These are phyloP conservation scores for Hymenoscyphus infarciens DNA, from an alignment of 2,329 filamentous ascomycete genomes.

Conservation along the genomic window DNA sequence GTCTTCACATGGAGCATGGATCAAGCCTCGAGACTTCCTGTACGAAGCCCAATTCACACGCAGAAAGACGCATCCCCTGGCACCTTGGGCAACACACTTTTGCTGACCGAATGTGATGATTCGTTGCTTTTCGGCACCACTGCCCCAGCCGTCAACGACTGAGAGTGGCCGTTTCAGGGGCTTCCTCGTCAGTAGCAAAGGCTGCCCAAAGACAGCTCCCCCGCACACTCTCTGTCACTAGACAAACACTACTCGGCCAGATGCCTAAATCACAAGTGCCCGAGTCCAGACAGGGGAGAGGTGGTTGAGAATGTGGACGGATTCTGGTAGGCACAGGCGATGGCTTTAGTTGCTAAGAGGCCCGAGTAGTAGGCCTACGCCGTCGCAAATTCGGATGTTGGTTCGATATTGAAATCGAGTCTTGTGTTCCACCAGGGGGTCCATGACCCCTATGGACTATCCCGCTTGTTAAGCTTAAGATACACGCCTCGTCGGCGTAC, in stretches of 20 bases:
- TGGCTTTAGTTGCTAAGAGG: not conserved
- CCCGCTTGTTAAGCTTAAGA: slow-evolving; percentile 5
- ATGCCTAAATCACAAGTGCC: not conserved
- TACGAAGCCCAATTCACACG: slow-evolving; percentile 9
- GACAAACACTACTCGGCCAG: not conserved
- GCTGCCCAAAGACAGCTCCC: not conserved
- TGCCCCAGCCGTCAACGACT: not conserved
- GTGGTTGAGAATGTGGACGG: not conserved
- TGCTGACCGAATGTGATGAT: slow-evolving; percentile 3
- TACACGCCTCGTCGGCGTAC: slow-evolving; percentile 4
- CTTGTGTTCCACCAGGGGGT: not conserved
- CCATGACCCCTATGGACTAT: slow-evolving; percentile 1
- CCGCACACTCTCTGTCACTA: not conserved
- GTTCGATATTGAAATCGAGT: slow-evolving; percentile 2
- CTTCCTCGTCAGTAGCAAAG: not conserved
- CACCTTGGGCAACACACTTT: not conserved
- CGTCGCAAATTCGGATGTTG: not conserved
- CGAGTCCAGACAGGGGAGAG: not conserved
- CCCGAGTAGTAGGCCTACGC: slow-evolving; percentile 2
- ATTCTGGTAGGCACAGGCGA: not conserved
- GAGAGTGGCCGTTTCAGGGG: not conserved
- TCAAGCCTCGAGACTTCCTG: slow-evolving; percentile 15
- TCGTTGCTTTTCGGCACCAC: not conserved
- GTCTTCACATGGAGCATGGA: slow-evolving; percentile 12
- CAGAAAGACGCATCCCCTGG: slow-evolving; percentile 3